Evolutionary conservation across 2,329 filamentous ascomycete species (phyloP), one percentile per base, ranked within the genome.

Genomic region (Volutella citrinella): DNA sequence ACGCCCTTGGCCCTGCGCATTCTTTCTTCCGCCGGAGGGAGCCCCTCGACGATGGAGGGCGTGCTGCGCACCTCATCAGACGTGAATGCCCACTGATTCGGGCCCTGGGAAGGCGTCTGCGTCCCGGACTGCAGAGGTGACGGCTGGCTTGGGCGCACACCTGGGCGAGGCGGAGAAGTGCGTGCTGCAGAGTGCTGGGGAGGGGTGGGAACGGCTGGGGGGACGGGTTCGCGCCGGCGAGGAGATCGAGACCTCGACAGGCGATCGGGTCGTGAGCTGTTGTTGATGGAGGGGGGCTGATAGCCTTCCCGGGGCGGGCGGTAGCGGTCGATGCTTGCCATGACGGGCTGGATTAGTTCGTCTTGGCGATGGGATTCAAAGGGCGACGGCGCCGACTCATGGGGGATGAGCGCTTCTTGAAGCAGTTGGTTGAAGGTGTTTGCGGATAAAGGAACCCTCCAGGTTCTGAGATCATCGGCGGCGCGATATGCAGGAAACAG

Each of bases 11-110:
- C 84, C 36, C 93, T 80, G 38, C 86, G 74, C 46, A 84, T 74
- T 43, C 87, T 76, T 66, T 97, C 93, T 56, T 93, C 82, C 19
- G 81, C 77, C 5, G 81, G 73, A 8, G 79, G 61, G 57, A 97
- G 78, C 15, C 91, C 91, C 48, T 95, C 87, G 11, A 89, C 64
- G 39, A 94, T 82, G 32, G 87, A 93, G 1, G 93, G 93, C 7
- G 88, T 85, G 55, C 84, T 86, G 33, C 78, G 67, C 17, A 95
- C 75, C 64, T 98, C 93, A 29, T 87, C 82, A 27, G 85, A 74
- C 11, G 83, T 87, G 59, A 96, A 97, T 35, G 87, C 75, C 93
- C 93, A 98, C 72, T 97, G 91, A 43, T 70, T 74, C 30, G 64
- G 60, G 24, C 55, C 45, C 26, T 59, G 45, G 10, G 59, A 42